phyloP scores from a whole-genome alignment of 2,329 filamentous ascomycete species.

The Colletotrichum plurivorum region DNA sequence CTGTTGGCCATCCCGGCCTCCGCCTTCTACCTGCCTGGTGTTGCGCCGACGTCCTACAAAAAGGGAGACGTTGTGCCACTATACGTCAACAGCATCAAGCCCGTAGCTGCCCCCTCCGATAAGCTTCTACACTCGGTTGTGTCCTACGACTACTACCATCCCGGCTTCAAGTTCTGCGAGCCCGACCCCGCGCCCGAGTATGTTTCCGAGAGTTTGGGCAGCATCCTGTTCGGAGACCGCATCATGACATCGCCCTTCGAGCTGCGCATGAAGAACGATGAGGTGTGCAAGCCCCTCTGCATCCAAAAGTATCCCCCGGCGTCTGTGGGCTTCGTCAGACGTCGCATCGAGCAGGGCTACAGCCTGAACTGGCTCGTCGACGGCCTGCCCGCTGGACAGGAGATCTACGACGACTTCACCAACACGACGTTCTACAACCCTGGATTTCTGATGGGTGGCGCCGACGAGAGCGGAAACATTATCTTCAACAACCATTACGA shows the following conservation, averaged over 20 bases:
- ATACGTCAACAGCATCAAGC: slow-evolving; percentile 93
- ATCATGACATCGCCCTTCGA: slow-evolving; percentile 98
- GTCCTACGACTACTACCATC: slow-evolving; percentile 96
- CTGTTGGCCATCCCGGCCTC: slow-evolving; percentile 68
- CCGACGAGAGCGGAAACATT: slow-evolving; percentile 69
- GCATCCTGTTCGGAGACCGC: slow-evolving; percentile 96
- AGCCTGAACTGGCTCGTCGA: slow-evolving; percentile 97
- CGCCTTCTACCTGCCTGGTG: slow-evolving; percentile 96
- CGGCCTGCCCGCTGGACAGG: slow-evolving; percentile 90
- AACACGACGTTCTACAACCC: slow-evolving; percentile 89
- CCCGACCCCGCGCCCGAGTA: slow-evolving; percentile 83
- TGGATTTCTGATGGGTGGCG: slow-evolving; percentile 84
- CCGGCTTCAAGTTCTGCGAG: slow-evolving; percentile 88
- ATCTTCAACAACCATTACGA: slow-evolving; percentile 95
- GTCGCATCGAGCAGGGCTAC: slow-evolving; percentile 86
- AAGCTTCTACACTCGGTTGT: slow-evolving; percentile 91
- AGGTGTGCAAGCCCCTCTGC: slow-evolving; percentile 89
- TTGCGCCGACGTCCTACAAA: slow-evolving; percentile 94
- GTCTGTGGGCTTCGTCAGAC: slow-evolving; percentile 84
- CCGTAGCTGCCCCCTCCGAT: slow-evolving; percentile 82
- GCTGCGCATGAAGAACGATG: slow-evolving; percentile 87
- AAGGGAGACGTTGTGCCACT: slow-evolving; percentile 85
- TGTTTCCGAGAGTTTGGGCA: slow-evolving; percentile 91
- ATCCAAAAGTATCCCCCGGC: slow-evolving; percentile 73
- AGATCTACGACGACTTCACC: slow-evolving; percentile 82